Evolutionary conservation across 148 eudicot genomes (phyloP), one percentile per base, ranked within the genome.

Genomic region (Fagopyrum homotropicum): DNA sequence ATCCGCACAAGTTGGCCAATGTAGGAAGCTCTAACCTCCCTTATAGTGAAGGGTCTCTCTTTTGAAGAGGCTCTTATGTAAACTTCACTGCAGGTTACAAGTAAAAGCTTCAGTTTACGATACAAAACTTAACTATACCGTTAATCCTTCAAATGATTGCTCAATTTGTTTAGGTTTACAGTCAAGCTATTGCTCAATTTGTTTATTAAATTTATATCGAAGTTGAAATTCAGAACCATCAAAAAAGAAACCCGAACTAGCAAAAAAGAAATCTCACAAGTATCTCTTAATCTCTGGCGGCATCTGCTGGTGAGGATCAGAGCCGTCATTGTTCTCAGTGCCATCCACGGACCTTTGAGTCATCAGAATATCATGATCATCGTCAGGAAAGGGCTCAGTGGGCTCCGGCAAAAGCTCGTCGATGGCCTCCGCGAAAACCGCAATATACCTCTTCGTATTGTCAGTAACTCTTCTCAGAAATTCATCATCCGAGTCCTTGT

Each of bases 21-120:
- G 74, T 96, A 74, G 52, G 99, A 90, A 80, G 99, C 99, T 80
- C 82, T 96, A 35, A 96, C 97, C 82, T 92, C 97, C 83, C 99
- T 85, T 54, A 95, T 92, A 44, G 99, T 92, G 80, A 84, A 95
- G 40, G 99, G 97, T 4, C 90, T 82, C 44, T 87, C 98, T 82
- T 92, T 90, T 64, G 99, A 79, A 80, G 97, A 89, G 22, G 99
- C 98, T 75, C 81, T 84, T 8, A 95, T 80, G 80, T 92, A 92
- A 75, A 96, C 99, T 80, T 96, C 99, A 83, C 99, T 95, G 94
- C 55, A 77, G 49, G 46, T 7, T 47, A 71, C 70, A 57, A 29
- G 40, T 51, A 68, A 61, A 19, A 54, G 48, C 68, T 45, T 45
- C 35, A 66, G 45, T 30, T 11, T 30, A 64, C 45, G 35, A 64